Evolutionary conservation across 495 filamentous ascomycete species (phyloP).

Genomic region (Talaromyces nanjingensis): DNA sequence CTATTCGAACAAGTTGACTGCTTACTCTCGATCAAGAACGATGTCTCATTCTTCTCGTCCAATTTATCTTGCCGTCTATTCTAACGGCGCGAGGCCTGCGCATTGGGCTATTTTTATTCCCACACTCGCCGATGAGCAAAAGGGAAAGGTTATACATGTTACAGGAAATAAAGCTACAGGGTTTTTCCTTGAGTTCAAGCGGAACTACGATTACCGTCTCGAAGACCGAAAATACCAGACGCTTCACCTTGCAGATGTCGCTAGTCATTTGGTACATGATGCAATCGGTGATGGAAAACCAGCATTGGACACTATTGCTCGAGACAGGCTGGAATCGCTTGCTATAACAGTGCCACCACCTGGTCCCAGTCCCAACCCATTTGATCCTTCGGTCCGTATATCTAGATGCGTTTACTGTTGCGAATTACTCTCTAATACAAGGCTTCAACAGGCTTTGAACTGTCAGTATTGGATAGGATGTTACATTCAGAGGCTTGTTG

Average conservation of each 20-base stretch:
- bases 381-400: constrained; percentile 13
- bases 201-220: constrained; percentile 17
- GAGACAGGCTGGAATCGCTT: constrained; percentile 18
- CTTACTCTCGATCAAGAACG: not conserved
- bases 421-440: not conserved
- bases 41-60: constrained; percentile 3
- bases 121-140: constrained; percentile 2
- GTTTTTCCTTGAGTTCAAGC: constrained; percentile 20
- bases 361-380: constrained; percentile 14
- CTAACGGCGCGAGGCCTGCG: constrained; percentile 15
- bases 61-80: constrained; percentile 16
- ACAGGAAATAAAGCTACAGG: constrained; percentile 17
- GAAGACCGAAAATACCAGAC: constrained; percentile 13
- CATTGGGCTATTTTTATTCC: constrained; percentile 17
- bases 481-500: constrained; percentile 12
- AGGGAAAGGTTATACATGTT: constrained; percentile 16
- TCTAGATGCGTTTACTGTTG: not conserved
- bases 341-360: constrained; percentile 14
- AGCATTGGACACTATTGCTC: constrained; percentile 15
- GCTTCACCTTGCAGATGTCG: constrained; percentile 15
- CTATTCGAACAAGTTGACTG: not conserved
- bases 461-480: constrained; percentile 13
- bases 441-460: not conserved
- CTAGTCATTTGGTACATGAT: constrained; percentile 16
- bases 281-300: constrained; percentile 11